phyloP scores from a whole-genome alignment of 192 early-diverging fungal species.

The Rhizoclosmatium globosum region DNA sequence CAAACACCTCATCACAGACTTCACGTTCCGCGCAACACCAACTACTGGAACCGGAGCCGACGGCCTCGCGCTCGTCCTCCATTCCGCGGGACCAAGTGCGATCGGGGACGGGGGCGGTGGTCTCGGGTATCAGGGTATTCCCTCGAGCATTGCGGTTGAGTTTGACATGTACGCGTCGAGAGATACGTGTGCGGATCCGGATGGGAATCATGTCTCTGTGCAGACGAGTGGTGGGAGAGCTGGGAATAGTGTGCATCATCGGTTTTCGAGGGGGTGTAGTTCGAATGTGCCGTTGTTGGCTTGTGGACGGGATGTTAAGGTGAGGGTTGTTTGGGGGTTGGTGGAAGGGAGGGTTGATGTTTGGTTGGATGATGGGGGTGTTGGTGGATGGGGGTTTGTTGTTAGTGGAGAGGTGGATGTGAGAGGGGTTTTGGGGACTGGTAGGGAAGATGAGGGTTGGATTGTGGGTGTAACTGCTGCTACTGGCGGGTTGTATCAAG shows the following conservation, averaged over 20 bases:
- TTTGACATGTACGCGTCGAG: constrained; percentile 26
- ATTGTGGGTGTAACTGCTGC: constrained; percentile 15
- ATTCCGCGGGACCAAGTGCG: not conserved
- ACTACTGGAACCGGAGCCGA: constrained; percentile 1
- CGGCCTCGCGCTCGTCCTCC: constrained; percentile 31
- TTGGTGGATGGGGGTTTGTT: not conserved
- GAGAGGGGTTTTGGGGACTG: not conserved
- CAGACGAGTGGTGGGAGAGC: not conserved
- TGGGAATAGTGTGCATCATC: constrained; percentile 21
- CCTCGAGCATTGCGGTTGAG: constrained; percentile 15
- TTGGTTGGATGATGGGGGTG: constrained; percentile 2
- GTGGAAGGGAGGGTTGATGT: constrained; percentile 1
- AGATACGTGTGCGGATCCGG: constrained; percentile 31
- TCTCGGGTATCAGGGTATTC: constrained; percentile 22
- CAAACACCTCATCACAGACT: not conserved
- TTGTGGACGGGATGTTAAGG: not conserved
- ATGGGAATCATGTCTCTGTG: constrained; percentile 31
- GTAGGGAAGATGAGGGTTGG: not conserved
- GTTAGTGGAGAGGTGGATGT: not conserved
- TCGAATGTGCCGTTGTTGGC: not conserved
- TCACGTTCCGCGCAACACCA: not conserved
- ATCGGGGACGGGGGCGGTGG: constrained; percentile 28
- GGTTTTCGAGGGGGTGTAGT: not conserved
- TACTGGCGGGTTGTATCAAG: constrained; percentile 18
- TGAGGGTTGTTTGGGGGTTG: constrained; percentile 4